Conservation (phyloP, 2,329 filamentous ascomycete genomes). For the Lecanosticta acicola region DNA sequence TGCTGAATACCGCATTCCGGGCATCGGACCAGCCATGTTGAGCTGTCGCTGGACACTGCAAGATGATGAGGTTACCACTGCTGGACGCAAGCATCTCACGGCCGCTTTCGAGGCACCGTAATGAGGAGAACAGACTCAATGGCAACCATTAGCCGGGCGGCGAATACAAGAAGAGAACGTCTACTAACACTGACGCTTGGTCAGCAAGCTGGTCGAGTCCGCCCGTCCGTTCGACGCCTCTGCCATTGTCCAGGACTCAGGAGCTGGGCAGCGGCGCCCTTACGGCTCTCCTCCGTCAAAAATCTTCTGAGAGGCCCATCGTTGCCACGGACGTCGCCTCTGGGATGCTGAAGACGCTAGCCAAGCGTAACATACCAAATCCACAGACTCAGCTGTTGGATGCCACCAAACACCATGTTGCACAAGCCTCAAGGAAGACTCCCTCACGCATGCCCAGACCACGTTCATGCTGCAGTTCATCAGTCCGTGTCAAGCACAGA, state of each 20-base stretch:
- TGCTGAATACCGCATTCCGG: too few relatives aligned
- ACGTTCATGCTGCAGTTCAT: constrained; percentile 12
- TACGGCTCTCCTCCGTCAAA: constrained; percentile 2
- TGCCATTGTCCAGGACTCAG: constrained; percentile 9
- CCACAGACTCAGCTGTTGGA: constrained; percentile 2
- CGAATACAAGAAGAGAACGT: too few relatives aligned
- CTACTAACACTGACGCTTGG: too few relatives aligned
- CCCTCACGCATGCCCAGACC: constrained; percentile 7
- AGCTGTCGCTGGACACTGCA: too few relatives aligned
- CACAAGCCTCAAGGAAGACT: constrained; percentile 3
- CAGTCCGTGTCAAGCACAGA: background rate
- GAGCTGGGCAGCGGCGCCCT: constrained; percentile 11
- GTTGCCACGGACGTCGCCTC: constrained; percentile 5
- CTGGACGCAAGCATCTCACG: too few relatives aligned
- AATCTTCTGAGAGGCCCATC: constrained; percentile 2
- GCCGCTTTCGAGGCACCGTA: too few relatives aligned
- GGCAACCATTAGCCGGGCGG: too few relatives aligned
- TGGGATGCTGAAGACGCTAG: constrained; percentile 5
- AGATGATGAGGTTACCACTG: too few relatives aligned
- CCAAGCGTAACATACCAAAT: constrained; percentile 5
- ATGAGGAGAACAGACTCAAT: too few relatives aligned
- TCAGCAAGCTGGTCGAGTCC: constrained; percentile 2
- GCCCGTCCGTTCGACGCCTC: constrained; percentile 1
- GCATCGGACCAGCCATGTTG: too few relatives aligned
- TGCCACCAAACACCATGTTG: constrained; percentile 5